phyloP scores from a whole-genome alignment of 169 alveolate species.

The Plasmodium yoelii region DNA sequence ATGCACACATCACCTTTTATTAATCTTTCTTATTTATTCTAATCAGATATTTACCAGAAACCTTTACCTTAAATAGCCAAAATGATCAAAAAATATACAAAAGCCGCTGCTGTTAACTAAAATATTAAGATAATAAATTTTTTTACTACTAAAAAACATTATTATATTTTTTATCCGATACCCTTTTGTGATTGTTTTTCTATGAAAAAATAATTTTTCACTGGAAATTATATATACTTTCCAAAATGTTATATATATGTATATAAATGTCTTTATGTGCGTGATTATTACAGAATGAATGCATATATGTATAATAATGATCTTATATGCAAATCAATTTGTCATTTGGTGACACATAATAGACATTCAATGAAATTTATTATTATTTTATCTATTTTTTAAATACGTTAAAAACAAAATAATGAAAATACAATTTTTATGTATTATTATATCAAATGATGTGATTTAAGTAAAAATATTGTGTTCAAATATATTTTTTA shows the following conservation, averaged over 20 bases:
- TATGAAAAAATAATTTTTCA: background rate
- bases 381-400: conserved; percentile 5
- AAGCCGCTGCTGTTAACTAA: conserved; percentile 49
- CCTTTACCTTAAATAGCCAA: conserved; percentile 65
- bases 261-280: conserved; percentile 1
- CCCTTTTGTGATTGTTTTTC: conserved; percentile 30
- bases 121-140: conserved; percentile 16
- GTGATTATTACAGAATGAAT: no score
- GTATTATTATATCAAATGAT: background rate
- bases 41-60: conserved; percentile 73
- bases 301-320: conserved; percentile 12
- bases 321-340: background rate
- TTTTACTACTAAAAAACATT: conserved; percentile 15
- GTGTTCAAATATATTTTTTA: conserved; percentile 3
- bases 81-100: conserved; percentile 49
- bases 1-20: background rate
- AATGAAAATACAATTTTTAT: conserved; percentile 15
- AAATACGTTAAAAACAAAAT: background rate
- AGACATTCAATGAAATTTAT: background rate
- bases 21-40: background rate
- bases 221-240: background rate
- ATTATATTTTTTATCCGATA: conserved; percentile 18
- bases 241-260: background rate
- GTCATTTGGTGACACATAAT: conserved; percentile 25
- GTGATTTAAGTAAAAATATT: conserved; percentile 7